Evolutionary conservation across 352 stramenopile genomes (phyloP).

Genomic region (Blastocystis sp.): DNA sequence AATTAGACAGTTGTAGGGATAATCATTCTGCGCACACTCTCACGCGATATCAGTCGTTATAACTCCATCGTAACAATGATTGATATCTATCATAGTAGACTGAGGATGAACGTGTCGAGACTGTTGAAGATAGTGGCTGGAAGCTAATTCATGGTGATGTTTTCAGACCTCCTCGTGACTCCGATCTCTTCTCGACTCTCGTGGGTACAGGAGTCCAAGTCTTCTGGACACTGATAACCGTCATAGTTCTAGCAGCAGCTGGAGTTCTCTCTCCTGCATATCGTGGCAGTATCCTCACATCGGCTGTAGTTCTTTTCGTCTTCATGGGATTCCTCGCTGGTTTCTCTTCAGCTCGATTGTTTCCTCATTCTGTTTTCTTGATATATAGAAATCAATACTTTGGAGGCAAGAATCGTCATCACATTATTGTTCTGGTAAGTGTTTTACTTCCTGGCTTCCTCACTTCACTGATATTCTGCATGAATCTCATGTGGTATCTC

Average conservation of each 20-base stretch:
- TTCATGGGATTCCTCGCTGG: conserved; percentile 90
- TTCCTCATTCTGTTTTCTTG: conserved; percentile 70
- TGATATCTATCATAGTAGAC: conserved; percentile 73
- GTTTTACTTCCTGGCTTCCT: conserved; percentile 87
- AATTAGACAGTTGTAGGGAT: conserved; percentile 88
- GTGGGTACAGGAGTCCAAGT: conserved; percentile 46
- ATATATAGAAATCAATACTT: conserved; percentile 89
- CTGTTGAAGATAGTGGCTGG: conserved; percentile 90
- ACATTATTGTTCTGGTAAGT: conserved; percentile 90
- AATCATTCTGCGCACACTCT: conserved; percentile 98
- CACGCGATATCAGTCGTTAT: conserved; percentile 93
- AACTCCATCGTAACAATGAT: conserved; percentile 76
- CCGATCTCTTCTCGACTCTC: conserved; percentile 43
- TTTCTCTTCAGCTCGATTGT: conserved; percentile 90
- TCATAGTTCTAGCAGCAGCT: conserved; percentile 88
- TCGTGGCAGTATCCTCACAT: conserved; percentile 92
- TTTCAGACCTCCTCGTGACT: conserved; percentile 89
- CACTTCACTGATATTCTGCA: conserved; percentile 88
- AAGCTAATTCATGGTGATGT: conserved; percentile 94
- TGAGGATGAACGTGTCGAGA: conserved; percentile 78
- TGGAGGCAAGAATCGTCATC: conserved; percentile 92
- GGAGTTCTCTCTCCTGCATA: conserved; percentile 91
- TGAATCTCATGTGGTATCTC: conserved; percentile 85
- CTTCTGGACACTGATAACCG: conserved; percentile 41
- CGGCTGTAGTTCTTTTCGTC: conserved; percentile 91